phyloP scores from a whole-genome alignment of 805 yeast genomes.

The Monosporozyma siamensis region DNA sequence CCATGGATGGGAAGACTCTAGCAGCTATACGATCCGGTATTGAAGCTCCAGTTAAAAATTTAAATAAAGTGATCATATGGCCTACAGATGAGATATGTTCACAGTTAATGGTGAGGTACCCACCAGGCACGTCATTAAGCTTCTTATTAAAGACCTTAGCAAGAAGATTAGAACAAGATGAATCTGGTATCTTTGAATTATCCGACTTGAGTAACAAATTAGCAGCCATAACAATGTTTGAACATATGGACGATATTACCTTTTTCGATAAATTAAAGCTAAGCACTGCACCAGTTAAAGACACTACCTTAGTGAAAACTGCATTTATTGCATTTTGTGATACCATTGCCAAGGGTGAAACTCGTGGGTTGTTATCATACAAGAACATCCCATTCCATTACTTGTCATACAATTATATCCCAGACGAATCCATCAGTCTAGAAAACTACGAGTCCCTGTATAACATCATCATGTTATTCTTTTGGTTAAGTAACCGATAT shows the following conservation, averaged over 20 bases:
- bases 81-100: constrained; percentile 70
- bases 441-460: constrained; percentile 52
- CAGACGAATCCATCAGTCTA: constrained; percentile 19
- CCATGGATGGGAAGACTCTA: constrained; percentile 39
- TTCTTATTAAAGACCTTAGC: constrained; percentile 43
- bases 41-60: constrained; percentile 40
- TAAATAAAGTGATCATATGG: constrained; percentile 63
- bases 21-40: constrained; percentile 39
- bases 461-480: constrained; percentile 52
- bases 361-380: constrained; percentile 50
- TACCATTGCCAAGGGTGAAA: constrained; percentile 46
- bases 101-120: constrained; percentile 52
- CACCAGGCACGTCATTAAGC: constrained; percentile 39
- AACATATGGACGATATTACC: constrained; percentile 34
- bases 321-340: constrained; percentile 40
- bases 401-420: constrained; percentile 22
- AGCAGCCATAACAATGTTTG: constrained; percentile 37
- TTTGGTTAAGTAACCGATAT: constrained; percentile 85
- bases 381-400: constrained; percentile 26
- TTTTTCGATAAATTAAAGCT: constrained; percentile 50
- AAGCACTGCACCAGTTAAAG: constrained; percentile 53
- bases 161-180: constrained; percentile 13
- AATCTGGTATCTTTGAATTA: constrained; percentile 19
- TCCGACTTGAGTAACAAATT: constrained; percentile 28
- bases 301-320: constrained; percentile 30